phyloP scores from a whole-genome alignment of 192 early-diverging fungal genomes.

The Phlyctochytrium arcticum region DNA sequence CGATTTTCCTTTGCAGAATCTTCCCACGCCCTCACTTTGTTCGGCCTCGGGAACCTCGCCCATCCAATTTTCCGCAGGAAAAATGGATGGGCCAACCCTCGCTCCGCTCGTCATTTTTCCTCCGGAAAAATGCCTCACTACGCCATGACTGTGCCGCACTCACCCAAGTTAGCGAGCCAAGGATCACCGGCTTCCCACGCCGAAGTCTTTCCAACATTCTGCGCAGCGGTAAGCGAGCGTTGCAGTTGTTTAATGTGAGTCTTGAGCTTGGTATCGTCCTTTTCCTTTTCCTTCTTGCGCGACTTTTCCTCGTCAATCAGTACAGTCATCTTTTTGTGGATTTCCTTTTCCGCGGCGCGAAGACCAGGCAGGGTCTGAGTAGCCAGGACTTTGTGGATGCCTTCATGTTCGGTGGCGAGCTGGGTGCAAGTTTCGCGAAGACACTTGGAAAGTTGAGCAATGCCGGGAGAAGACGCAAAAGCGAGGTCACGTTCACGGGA shows the following conservation, averaged over 20 bases:
- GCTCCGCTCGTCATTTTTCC: too few species aligned
- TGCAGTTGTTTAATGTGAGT: not conserved
- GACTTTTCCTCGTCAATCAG: slow-evolving; percentile 10
- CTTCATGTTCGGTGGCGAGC: slow-evolving; percentile 15
- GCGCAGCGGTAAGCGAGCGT: not conserved
- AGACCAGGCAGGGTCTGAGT: slow-evolving; percentile 12
- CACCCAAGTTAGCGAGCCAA: not conserved
- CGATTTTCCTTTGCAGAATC: too few species aligned
- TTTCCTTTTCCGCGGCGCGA: slow-evolving; percentile 5
- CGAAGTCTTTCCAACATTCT: not conserved
- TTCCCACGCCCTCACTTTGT: too few species aligned
- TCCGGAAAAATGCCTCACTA: too few species aligned
- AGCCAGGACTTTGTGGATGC: slow-evolving; percentile 5
- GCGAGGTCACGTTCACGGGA: slow-evolving; percentile 15
- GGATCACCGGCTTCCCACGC: slow-evolving; percentile 14
- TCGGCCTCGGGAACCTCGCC: too few species aligned
- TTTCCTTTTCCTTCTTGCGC: slow-evolving; percentile 17
- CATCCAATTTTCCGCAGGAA: too few species aligned
- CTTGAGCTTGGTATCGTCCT: slow-evolving; percentile 9
- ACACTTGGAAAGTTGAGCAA: not conserved
- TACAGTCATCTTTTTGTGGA: slow-evolving; percentile 8
- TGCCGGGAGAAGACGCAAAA: not conserved
- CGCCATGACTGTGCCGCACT: not conserved
- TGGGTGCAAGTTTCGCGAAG: slow-evolving; percentile 1
- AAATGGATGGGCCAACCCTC: too few species aligned